phyloP scores from a whole-genome alignment of 495 filamentous ascomycete species.

The Aspergillus conjunctus region DNA sequence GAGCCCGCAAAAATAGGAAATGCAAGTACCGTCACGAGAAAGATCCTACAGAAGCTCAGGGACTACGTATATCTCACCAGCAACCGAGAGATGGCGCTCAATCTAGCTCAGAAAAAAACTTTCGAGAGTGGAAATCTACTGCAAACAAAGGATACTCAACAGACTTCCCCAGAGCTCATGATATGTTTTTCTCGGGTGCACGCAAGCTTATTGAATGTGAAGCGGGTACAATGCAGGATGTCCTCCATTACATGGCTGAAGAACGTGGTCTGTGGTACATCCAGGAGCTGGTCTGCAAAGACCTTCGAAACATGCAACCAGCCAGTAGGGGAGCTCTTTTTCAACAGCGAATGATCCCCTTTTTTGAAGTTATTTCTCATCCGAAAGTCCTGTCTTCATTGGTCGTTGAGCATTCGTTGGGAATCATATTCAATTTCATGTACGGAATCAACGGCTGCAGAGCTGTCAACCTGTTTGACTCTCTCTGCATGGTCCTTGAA shows the following conservation, averaged over 20 bases:
- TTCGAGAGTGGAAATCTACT: neutral
- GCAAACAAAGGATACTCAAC: constrained; percentile 1
- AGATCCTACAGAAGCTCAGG: too few species aligned
- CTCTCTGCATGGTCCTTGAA: constrained; percentile 3
- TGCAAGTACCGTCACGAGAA: neutral
- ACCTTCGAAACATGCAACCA: neutral
- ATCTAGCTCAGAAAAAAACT: neutral
- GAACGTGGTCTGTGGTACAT: constrained; percentile 5
- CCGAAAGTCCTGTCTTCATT: constrained; percentile 8
- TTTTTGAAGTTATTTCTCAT: constrained; percentile 9
- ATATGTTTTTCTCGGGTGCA: constrained; percentile 8
- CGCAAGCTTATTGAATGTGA: neutral
- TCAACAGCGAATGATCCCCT: constrained; percentile 5
- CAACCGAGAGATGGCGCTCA: neutral
- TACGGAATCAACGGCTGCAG: constrained; percentile 2
- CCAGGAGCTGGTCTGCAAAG: constrained; percentile 4
- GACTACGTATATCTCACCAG: neutral
- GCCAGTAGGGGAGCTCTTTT: neutral
- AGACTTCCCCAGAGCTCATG: neutral
- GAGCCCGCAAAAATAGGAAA: neutral
- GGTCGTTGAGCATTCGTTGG: constrained; percentile 8
- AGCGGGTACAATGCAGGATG: constrained; percentile 8
- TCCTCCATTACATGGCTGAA: constrained; percentile 11
- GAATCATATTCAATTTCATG: constrained; percentile 12
- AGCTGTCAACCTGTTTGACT: neutral